phyloP scores from a whole-genome alignment of 2,329 filamentous ascomycete species.

The Aspergillus transmontanensis region DNA sequence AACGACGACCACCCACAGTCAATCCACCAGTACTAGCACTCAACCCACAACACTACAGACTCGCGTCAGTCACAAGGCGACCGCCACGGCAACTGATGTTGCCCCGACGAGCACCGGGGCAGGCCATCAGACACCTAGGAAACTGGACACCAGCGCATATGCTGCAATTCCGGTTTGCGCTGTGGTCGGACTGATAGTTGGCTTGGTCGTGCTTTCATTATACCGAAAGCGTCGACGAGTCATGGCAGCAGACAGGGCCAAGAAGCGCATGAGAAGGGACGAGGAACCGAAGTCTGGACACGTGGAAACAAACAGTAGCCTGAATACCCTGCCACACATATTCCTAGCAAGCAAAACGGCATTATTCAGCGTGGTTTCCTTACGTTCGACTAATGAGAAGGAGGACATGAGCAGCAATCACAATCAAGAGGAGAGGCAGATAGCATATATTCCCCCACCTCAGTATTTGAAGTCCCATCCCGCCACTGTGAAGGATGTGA shows the following conservation, averaged over 20 bases:
- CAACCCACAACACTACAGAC: not conserved
- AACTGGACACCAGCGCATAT: not conserved
- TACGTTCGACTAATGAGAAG: not conserved
- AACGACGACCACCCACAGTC: not conserved
- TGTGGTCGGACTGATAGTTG: not conserved
- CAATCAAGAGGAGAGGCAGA: not conserved
- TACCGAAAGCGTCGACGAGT: not conserved
- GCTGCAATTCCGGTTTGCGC: not conserved
- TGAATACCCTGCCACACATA: not conserved
- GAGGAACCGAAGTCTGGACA: not conserved
- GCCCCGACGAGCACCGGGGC: not conserved
- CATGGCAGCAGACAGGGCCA: not conserved
- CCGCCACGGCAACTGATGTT: not conserved
- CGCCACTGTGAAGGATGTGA: too few species aligned
- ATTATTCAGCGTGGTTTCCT: not conserved
- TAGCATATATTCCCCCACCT: not conserved
- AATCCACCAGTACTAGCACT: not conserved
- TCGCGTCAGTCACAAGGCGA: not conserved
- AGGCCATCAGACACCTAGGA: too few species aligned
- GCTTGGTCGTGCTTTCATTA: not conserved
- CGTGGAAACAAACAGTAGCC: not conserved
- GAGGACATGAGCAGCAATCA: not conserved
- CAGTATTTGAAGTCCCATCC: not conserved
- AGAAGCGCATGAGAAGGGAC: too few species aligned
- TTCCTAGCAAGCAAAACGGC: not conserved